phyloP scores from a whole-genome alignment of 2,329 filamentous ascomycete species.

The Aureobasidium vineae region DNA sequence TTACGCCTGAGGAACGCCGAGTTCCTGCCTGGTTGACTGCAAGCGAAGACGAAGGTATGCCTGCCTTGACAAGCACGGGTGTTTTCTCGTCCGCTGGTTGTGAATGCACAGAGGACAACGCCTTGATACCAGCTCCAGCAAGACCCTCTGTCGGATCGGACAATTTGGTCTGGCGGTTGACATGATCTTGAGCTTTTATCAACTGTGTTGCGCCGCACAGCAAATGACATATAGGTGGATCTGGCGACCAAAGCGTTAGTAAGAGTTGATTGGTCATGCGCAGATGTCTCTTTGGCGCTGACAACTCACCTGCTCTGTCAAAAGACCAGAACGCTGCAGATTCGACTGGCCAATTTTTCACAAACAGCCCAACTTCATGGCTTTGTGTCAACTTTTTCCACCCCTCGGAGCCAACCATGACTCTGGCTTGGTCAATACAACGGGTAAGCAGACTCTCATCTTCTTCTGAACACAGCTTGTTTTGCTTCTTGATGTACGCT shows the following conservation, averaged over 20 bases:
- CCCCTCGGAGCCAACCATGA: conserved; percentile 58
- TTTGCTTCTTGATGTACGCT: conserved; percentile 64
- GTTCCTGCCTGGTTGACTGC: conserved; percentile 40
- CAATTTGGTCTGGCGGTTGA: conserved; percentile 42
- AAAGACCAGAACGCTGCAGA: conserved; percentile 67
- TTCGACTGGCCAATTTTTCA: conserved; percentile 64
- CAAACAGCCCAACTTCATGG: conserved; percentile 75
- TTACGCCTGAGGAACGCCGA: conserved; percentile 31
- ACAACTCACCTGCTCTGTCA: conserved; percentile 34
- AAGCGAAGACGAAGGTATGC: conserved; percentile 44
- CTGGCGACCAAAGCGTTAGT: conserved; percentile 30
- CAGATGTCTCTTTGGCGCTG: conserved; percentile 26
- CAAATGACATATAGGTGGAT: conserved; percentile 39
- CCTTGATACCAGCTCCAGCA: conserved; percentile 35
- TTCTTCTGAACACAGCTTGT: conserved; percentile 56
- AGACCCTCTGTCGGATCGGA: conserved; percentile 37
- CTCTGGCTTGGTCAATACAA: conserved; percentile 64
- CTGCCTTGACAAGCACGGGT: conserved; percentile 29
- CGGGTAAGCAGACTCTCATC: conserved; percentile 62
- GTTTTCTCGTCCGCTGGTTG: conserved; percentile 21
- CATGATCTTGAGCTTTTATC: conserved; percentile 55
- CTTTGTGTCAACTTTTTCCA: conserved; percentile 66
- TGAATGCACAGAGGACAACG: conserved; percentile 31
- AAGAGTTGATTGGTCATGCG: not conserved
- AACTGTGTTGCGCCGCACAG: conserved; percentile 60